Percentiles rank a stretch among this genome's conserved stretches.
Conservation (phyloP, 768 basidiomycete genomes). For the Leucocoprinus birnbaumii region DNA sequence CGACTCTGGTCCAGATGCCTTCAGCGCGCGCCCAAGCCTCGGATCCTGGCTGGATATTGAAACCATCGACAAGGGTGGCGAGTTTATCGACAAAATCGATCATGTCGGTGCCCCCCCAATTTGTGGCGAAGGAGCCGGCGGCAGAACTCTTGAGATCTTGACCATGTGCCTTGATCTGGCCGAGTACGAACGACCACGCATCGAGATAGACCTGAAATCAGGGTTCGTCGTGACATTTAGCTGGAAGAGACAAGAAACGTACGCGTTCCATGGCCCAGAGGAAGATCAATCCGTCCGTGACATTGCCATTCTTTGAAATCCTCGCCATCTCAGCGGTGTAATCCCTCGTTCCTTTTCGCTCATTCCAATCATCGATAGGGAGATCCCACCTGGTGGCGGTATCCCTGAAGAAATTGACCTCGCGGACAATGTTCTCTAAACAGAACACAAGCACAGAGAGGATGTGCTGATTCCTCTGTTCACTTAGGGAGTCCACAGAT, state of each 20-base stretch:
- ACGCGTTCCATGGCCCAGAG: constrained; percentile 83
- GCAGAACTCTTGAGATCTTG: constrained; percentile 21
- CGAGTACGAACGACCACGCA: constrained; percentile 57
- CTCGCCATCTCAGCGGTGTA: constrained; percentile 74
- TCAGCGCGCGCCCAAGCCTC: constrained; percentile 39
- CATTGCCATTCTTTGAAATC: constrained; percentile 36
- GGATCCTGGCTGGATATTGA: constrained; percentile 33
- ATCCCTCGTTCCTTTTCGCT: constrained; percentile 59
- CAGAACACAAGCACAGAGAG: constrained; percentile 49
- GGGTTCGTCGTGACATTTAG: too few species aligned
- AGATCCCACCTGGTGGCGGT: constrained; percentile 44
- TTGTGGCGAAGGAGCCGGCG: constrained; percentile 49
- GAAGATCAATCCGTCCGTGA: constrained; percentile 68
- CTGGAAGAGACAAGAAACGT: not conserved
- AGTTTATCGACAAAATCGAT: constrained; percentile 49
- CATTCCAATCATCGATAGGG: constrained; percentile 43
- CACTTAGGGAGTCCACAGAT: constrained; percentile 27
- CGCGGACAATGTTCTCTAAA: constrained; percentile 55
- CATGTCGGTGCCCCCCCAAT: constrained; percentile 61
- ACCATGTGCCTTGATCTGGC: constrained; percentile 6
- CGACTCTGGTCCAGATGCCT: constrained; percentile 51
- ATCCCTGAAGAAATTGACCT: constrained; percentile 58
- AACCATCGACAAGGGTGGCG: constrained; percentile 41
- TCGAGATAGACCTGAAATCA: constrained; percentile 60
- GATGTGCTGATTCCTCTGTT: constrained; percentile 34